A percentile compares a stretch with the other conserved stretches of the same genome.
phyloP scores from a whole-genome alignment of 169 alveolate genomes.

The Cytauxzoon felis region DNA sequence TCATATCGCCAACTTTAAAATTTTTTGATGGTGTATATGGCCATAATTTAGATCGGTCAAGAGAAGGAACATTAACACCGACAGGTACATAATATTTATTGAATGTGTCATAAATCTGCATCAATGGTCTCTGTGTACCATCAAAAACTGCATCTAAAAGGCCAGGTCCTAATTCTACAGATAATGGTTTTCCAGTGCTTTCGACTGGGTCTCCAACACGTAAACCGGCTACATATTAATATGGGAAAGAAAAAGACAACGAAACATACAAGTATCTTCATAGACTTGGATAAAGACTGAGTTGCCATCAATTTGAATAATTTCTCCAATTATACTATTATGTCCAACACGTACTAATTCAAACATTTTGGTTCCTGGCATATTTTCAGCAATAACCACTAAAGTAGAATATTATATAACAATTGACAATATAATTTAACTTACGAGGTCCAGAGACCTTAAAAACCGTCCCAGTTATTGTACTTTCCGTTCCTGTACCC shows the following conservation, averaged over 20 bases:
- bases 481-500: too few relatives aligned
- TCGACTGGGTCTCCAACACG: slow-evolving; percentile 98
- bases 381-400: slow-evolving; percentile 97
- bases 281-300: slow-evolving; percentile 96
- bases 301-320: slow-evolving; percentile 95
- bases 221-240: slow-evolving; percentile 85
- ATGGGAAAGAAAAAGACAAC: background rate
- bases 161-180: slow-evolving; percentile 98
- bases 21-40: slow-evolving; percentile 84
- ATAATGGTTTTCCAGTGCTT: slow-evolving; percentile 95
- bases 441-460: slow-evolving; percentile 92
- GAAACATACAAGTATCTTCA: slow-evolving; percentile 90
- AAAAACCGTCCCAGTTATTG: slow-evolving; percentile 87
- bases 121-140: slow-evolving; percentile 97
- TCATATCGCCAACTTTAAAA: slow-evolving; percentile 87
- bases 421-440: background rate
- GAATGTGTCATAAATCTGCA: slow-evolving; percentile 86
- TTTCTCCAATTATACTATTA: slow-evolving; percentile 96
- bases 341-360: slow-evolving; percentile 96
- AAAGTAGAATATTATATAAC: background rate
- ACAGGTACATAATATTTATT: slow-evolving; percentile 90
- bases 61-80: slow-evolving; percentile 92
- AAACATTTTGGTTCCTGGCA: slow-evolving; percentile 99
- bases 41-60: slow-evolving; percentile 90
- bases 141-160: slow-evolving; percentile 93